phyloP scores from a whole-genome alignment of 2,329 filamentous ascomycete genomes.

The Incumbomyces lentus region DNA sequence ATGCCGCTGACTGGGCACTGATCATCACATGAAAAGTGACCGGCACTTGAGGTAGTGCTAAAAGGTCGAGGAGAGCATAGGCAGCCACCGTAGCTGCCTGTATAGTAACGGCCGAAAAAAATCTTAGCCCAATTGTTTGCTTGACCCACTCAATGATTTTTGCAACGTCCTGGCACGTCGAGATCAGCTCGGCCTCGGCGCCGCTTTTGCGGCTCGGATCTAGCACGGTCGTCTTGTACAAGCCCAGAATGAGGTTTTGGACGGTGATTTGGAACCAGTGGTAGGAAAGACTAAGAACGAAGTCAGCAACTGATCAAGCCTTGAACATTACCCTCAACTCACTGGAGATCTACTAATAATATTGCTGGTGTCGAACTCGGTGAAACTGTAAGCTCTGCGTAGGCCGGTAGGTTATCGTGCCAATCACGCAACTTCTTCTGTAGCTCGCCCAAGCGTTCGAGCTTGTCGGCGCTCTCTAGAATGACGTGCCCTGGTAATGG shows the following conservation, averaged over 20 bases:
- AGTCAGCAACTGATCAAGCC: background rate
- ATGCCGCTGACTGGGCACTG: background rate
- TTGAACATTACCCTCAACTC: background rate
- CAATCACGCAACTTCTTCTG: background rate
- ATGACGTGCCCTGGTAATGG: slow-evolving; percentile 1
- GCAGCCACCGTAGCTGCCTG: background rate
- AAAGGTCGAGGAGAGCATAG: background rate
- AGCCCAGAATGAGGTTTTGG: background rate
- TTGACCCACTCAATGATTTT: background rate
- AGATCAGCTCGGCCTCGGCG: background rate
- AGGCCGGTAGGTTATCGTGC: background rate
- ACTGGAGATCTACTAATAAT: too few species aligned
- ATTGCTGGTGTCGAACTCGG: too few species aligned
- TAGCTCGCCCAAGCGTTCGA: background rate
- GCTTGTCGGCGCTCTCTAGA: background rate
- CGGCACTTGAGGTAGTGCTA: background rate
- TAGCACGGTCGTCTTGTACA: background rate
- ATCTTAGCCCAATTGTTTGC: background rate
- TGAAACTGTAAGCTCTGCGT: too few species aligned
- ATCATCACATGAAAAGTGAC: background rate
- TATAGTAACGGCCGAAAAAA: background rate
- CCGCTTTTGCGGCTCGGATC: background rate
- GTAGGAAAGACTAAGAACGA: background rate
- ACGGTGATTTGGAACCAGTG: background rate
- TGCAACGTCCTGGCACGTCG: background rate